Conservation (phyloP, 768 basidiomycete species). For the Cyclocybe cylindracea region DNA sequence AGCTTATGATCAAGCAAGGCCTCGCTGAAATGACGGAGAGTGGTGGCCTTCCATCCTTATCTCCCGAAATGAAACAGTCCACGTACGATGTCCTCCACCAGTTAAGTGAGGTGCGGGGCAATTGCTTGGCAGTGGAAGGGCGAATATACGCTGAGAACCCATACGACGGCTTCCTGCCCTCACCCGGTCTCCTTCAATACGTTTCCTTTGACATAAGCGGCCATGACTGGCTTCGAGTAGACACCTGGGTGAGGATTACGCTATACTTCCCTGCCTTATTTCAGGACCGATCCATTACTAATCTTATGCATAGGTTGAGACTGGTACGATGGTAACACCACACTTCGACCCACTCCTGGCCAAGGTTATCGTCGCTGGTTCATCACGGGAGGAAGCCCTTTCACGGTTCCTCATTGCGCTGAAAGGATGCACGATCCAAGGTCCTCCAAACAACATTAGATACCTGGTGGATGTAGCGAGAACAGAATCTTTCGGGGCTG, state of each 20-base stretch:
- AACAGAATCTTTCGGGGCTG: conserved; percentile 37
- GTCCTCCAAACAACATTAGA: conserved; percentile 61
- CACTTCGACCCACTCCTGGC: conserved; percentile 60
- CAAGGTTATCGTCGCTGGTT: conserved; percentile 58
- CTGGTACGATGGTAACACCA: conserved; percentile 50
- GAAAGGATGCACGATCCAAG: conserved; percentile 42
- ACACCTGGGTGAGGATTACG: conserved; percentile 47
- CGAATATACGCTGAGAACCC: conserved; percentile 69
- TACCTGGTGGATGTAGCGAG: conserved; percentile 49
- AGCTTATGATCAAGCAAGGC: conserved; percentile 65
- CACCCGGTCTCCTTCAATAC: conserved; percentile 61
- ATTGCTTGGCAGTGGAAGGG: conserved; percentile 49
- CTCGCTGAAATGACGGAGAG: conserved; percentile 31
- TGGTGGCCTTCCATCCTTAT: conserved; percentile 9
- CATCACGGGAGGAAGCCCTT: conserved; percentile 46
- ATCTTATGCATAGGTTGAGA: conserved; percentile 37
- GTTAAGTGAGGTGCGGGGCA: conserved; percentile 10
- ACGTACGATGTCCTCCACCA: conserved; percentile 29
- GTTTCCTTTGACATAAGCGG: conserved; percentile 37
- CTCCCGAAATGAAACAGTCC: conserved; percentile 35
- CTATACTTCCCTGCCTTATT: neutral
- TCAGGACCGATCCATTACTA: neutral
- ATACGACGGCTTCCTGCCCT: conserved; percentile 53
- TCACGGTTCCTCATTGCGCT: conserved; percentile 41
- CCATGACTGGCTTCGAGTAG: conserved; percentile 59